Conservation (phyloP, 2,329 filamentous ascomycete species). For the Orbilia javanica region DNA sequence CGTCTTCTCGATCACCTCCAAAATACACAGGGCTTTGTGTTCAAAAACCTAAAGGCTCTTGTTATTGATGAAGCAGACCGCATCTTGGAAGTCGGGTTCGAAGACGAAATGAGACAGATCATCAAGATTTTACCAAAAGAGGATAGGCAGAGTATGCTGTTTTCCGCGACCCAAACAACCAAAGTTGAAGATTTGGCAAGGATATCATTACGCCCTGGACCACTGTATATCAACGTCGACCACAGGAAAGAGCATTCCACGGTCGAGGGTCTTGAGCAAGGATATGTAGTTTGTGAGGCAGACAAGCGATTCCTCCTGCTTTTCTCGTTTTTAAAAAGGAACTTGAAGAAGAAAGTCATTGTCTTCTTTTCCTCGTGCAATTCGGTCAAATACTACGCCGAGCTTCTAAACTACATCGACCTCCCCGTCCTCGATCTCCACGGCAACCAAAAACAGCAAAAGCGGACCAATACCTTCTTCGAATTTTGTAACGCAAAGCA, state of each 20-base stretch:
- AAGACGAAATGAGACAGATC: slow-evolving; percentile 97
- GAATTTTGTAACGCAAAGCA: slow-evolving; percentile 89
- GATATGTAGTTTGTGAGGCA: slow-evolving; percentile 91
- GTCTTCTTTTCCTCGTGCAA: slow-evolving; percentile 95
- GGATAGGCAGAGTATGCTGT: slow-evolving; percentile 83
- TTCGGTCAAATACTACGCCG: slow-evolving; percentile 94
- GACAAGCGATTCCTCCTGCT: slow-evolving; percentile 94
- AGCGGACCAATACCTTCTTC: slow-evolving; percentile 98
- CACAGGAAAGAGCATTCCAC: slow-evolving; percentile 89
- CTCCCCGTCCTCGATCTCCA: slow-evolving; percentile 87
- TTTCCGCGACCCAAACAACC: slow-evolving; percentile 97
- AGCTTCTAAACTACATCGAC: slow-evolving; percentile 97
- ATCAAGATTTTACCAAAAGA: slow-evolving; percentile 92
- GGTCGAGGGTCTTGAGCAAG: slow-evolving; percentile 93
- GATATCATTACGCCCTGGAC: slow-evolving; percentile 90
- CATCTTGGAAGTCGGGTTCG: slow-evolving; percentile 96
- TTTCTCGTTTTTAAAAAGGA: slow-evolving; percentile 92
- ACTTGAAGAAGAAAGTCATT: slow-evolving; percentile 90
- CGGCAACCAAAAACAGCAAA: slow-evolving; percentile 98
- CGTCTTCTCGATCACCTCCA: slow-evolving; percentile 92
- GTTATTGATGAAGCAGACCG: slow-evolving; percentile 97
- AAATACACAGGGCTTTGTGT: slow-evolving; percentile 88
- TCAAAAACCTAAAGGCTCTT: slow-evolving; percentile 91
- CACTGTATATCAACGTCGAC: slow-evolving; percentile 97
- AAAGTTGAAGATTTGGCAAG: slow-evolving; percentile 97